A percentile compares a stretch with the other conserved stretches of the same genome.
phyloP scores from a whole-genome alignment of 352 stramenopile species.

The Phytophthora hybrid region DNA sequence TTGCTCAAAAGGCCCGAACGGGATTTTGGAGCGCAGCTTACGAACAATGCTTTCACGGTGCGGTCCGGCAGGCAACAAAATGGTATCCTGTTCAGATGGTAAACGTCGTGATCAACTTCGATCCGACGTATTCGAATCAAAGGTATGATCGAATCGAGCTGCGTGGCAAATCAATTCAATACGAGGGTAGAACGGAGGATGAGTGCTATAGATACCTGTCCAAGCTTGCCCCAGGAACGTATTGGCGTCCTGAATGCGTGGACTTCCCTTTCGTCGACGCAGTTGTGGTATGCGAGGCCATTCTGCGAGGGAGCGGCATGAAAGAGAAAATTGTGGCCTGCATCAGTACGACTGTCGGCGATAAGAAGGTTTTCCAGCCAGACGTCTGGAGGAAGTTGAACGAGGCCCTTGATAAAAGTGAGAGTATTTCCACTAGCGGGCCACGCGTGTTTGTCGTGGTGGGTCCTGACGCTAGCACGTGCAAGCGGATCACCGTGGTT shows the following conservation, averaged over 20 bases:
- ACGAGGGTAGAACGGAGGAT: constrained; percentile 9
- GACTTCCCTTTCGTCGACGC: constrained; percentile 30
- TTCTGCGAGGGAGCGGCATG: constrained; percentile 24
- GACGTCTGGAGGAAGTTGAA: constrained; percentile 26
- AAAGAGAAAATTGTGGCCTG: constrained; percentile 34
- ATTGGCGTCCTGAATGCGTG: constrained; percentile 27
- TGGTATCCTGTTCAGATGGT: constrained; percentile 29
- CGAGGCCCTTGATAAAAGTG: constrained; percentile 27
- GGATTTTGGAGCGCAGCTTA: constrained; percentile 29
- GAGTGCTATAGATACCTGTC: constrained; percentile 28
- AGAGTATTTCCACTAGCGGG: constrained; percentile 5
- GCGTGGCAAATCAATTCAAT: constrained; percentile 15
- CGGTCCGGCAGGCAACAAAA: constrained; percentile 23
- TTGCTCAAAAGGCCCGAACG: constrained; percentile 22
- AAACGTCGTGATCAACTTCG: constrained; percentile 33
- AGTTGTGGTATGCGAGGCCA: constrained; percentile 34
- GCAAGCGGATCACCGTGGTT: constrained; percentile 28
- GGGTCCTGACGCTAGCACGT: constrained; percentile 30
- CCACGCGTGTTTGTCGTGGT: constrained; percentile 37
- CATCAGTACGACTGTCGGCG: constrained; percentile 25
- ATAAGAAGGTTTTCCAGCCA: constrained; percentile 29
- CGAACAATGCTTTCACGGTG: constrained; percentile 29
- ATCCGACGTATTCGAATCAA: constrained; percentile 34
- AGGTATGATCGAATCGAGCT: constrained; percentile 39
- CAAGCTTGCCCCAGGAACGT: constrained; percentile 13